phyloP scores from a whole-genome alignment of 805 yeast species.

The Pichia scutulata region DNA sequence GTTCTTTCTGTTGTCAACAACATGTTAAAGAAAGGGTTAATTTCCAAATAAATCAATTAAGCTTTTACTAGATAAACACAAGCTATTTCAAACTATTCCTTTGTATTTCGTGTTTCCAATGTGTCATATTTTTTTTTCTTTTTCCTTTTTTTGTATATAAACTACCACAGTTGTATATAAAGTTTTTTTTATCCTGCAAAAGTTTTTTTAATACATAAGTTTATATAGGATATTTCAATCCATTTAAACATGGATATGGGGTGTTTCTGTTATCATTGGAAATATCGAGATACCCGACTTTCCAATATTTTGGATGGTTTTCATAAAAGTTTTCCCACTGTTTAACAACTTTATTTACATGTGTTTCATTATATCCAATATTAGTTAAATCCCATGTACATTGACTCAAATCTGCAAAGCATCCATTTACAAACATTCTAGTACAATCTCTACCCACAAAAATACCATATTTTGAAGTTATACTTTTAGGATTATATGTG shows the following conservation, averaged over 20 bases:
- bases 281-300: conserved; percentile 44
- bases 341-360: conserved; percentile 29
- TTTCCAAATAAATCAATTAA: neutral
- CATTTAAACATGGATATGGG: conserved; percentile 3
- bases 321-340: conserved; percentile 49
- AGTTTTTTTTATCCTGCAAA: neutral
- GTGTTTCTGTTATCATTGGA: neutral
- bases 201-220: neutral
- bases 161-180: neutral
- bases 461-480: conserved; percentile 40
- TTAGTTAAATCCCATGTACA: conserved; percentile 63
- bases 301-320: conserved; percentile 46
- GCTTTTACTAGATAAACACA: neutral
- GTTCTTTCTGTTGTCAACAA: conserved; percentile 57
- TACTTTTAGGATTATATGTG: conserved; percentile 39
- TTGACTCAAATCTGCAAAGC: conserved; percentile 47
- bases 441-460: conserved; percentile 65
- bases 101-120: neutral
- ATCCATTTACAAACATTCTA: conserved; percentile 64
- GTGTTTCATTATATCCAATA: conserved; percentile 33
- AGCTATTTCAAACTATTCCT: neutral
- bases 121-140: neutral
- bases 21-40: conserved; percentile 16
- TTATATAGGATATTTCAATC: conserved; percentile 1
- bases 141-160: neutral